Base-by-base conservation (phyloP, 495 filamentous ascomycete species). In the Aspergillus biplanus region DNA sequence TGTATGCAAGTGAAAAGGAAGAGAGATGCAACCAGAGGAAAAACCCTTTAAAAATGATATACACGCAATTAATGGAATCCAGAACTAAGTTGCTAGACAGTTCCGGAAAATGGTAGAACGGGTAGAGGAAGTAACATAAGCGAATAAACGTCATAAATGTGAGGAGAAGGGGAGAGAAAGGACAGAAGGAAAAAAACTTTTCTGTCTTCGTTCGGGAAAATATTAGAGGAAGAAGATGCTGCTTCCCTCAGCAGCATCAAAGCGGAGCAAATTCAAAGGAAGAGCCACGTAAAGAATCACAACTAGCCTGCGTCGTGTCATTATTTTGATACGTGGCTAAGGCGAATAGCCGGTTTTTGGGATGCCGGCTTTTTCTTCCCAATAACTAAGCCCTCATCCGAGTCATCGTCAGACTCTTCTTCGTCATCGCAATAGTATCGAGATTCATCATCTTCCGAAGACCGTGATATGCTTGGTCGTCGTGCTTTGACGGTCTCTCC, bases 351-450 rank as follows among this genome's bases (percentile, higher is more conserved):
- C 13, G 69, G 66, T 48, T 67, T 68, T 64, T 77, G 75, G 15
- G 68, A 61, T 1, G 65, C 53, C 1, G 71, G 54, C 49, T 76
- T 78, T 66, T 75, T 76, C 63, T 76, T 78, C 34, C 77, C 76
- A 57, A 82, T 78, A 32, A 79, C 65, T 37, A 82, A 69, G 7
- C 70, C 80, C 70, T 85, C 82, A 33, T 83, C 82, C 0, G 82
- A 84, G 13, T 82, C 80, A 18, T 72, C 64, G 59, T 72, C 73
- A 31, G 66, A 74, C 31, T 80, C 78, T 53, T 82, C 74, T 60
- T 82, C 80, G 56, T 82, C 77, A 52, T 80, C 75, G 52, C 77
- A 80, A 65, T 78, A 79, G 61, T 78, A 81, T 47, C 75, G 65
- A 44, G 72, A 73, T 58, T 78, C 76, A 33, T 81, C 78, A 37